A percentile compares a stretch with the other conserved stretches of the same genome.
These are phyloP conservation scores for Amniculicola lignicola DNA, from an alignment of 495 filamentous ascomycete genomes.

Conservation along the genomic window DNA sequence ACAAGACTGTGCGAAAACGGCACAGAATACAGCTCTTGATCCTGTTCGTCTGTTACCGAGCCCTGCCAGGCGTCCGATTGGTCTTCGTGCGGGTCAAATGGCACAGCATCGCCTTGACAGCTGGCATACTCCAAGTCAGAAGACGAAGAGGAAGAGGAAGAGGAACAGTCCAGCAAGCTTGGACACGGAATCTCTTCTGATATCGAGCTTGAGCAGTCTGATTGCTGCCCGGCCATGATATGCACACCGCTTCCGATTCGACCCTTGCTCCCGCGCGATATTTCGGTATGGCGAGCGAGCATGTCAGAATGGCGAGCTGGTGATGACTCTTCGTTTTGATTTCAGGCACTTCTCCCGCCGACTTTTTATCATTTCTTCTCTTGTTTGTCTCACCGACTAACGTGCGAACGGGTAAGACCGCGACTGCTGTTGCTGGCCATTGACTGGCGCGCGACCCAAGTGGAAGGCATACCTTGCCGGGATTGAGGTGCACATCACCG, in stretches of 20 bases:
- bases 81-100: too few species aligned
- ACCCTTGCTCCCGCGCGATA: slow-evolving; percentile 13
- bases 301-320: slow-evolving; percentile 19
- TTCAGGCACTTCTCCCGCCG: too few species aligned
- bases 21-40: background rate
- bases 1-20: slow-evolving; percentile 7
- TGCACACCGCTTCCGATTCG: slow-evolving; percentile 18
- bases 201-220: background rate
- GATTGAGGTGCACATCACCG: too few species aligned
- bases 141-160: too few species aligned
- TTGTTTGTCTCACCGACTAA: background rate
- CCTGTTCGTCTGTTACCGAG: background rate
- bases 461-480: too few species aligned
- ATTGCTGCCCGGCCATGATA: background rate
- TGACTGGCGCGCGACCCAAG: too few species aligned
- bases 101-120: too few species aligned
- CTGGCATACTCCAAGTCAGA: too few species aligned
- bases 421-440: too few species aligned
- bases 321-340: slow-evolving; percentile 2
- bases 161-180: too few species aligned
- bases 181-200: background rate
- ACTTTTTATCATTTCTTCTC: background rate
- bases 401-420: too few species aligned
- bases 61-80: background rate
- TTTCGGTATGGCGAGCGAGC: slow-evolving; percentile 21